A percentile compares a stretch with the other conserved stretches of the same genome.
phyloP scores from a whole-genome alignment of 192 early-diverging fungal genomes.

The Rhizophlyctis rosea region DNA sequence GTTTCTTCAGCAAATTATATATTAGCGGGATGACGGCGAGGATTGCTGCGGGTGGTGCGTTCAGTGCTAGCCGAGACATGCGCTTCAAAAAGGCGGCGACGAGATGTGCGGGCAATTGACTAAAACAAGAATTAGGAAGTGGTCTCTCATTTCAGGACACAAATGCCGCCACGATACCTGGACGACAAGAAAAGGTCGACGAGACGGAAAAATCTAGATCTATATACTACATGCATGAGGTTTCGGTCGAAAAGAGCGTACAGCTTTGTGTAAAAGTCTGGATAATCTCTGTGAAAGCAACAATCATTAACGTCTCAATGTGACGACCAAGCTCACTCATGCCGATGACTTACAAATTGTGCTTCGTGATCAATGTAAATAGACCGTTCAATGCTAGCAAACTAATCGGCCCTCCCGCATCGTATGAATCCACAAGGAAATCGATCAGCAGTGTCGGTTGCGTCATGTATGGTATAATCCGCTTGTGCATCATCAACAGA shows the following conservation, averaged over 20 bases:
- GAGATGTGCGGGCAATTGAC: conserved; percentile 83
- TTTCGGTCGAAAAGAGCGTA: conserved; percentile 88
- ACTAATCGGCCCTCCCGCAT: conserved; percentile 82
- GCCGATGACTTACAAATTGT: conserved; percentile 74
- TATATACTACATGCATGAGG: conserved; percentile 90
- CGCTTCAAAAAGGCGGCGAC: conserved; percentile 93
- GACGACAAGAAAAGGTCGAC: conserved; percentile 86
- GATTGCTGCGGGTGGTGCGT: conserved; percentile 81
- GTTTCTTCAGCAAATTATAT: conserved; percentile 88
- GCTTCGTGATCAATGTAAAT: conserved; percentile 91
- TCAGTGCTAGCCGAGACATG: conserved; percentile 76
- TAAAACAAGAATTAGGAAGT: conserved; percentile 19
- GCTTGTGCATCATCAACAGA: conserved; percentile 79
- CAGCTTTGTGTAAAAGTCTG: conserved; percentile 94
- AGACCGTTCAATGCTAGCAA: conserved; percentile 92
- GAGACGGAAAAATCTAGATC: conserved; percentile 90
- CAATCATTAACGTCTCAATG: conserved; percentile 3
- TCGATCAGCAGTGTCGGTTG: conserved; percentile 82
- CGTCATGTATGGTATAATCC: conserved; percentile 82
- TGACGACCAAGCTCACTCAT: background rate
- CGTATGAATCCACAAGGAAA: conserved; percentile 88
- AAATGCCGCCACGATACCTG: conserved; percentile 42
- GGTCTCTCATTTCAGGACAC: background rate
- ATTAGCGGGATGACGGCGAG: conserved; percentile 86
- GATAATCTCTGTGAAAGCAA: conserved; percentile 73